Evolutionary conservation across 305 asterid species (phyloP), one percentile per base, ranked within the genome.

Genomic region (Coffea humblotiana): DNA sequence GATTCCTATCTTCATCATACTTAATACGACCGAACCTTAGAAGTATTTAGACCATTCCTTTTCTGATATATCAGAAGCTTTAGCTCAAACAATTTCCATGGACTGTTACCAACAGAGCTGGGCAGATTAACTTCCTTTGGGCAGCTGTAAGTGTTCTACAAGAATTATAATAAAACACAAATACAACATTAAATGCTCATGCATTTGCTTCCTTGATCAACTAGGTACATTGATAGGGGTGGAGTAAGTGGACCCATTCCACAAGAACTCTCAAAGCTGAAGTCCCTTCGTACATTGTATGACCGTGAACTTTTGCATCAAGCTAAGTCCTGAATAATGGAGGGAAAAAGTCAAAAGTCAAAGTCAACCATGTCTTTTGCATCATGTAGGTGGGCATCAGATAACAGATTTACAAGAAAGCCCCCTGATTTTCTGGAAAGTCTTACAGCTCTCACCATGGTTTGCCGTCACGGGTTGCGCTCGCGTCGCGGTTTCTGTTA

Each of bases 141-240:
- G 63, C 85, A 90, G 84, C 81, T 90, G 96, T 90, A 78, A 86
- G 89, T 61, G 71, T n/a, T 54, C 15, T 51, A 61, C 56, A 0
- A 19, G 19, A 13, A 71, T 65, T 58, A 18, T 54, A 77, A 68
- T 72, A 71, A 52, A 37, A 43, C 45, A 43, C 43, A 19, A 47
- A 0, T 27, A 29, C 9, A 25, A 32, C 21, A 32, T 19, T 61
- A 29, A 66, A 48, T 37, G 66, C 21, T 71, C 70, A 68, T 32
- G n/a, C 19, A 12, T 70, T 29, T 77, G 63, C 65, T 72, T 77
- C 63, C 78, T 32, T 72, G 72, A 71, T 70, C 74, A 77, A 81
- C 78, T 80, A 91, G 96, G 88, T 91, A 91, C 76, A 90, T 91
- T 16, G 94, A 90, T 73, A 89, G 94, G 88, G 89, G 94, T 81